Base-by-base conservation (phyloP, 2,329 filamentous ascomycete genomes). In the Clonostachys rhizophaga region DNA sequence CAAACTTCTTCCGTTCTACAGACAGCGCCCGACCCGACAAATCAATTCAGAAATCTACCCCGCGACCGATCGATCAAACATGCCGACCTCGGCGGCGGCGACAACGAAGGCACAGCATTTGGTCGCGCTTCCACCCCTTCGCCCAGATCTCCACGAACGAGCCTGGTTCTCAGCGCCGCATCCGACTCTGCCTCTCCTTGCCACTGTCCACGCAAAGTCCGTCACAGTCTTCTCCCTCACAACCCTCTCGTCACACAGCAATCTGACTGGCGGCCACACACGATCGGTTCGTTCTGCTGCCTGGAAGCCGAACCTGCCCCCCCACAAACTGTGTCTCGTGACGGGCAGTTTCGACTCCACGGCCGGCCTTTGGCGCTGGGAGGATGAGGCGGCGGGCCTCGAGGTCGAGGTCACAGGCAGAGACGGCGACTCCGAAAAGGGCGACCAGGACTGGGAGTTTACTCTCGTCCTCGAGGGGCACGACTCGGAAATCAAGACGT, bases 271-370 rank as follows among this genome's bases (percentile, higher is more conserved):
- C 50, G 94, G 92, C 8, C 94, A 99, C 70, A 89, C 90, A 56
- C 87, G 94, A 48, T 94, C 87, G 57, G 84, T 99, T n/a, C 83
- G 94, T 47, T 83, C 83, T 44, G 83, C 85, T 17, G 85, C 89
- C 36, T 99, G 94, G 94, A 95, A 95, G 68, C 91, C 91, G 0
- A 76, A 78, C 50, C 68, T 81, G 40, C 70, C 76, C 13, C 68
- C 71, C 4, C 68, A 75, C 51, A 81, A 84, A 61, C 84, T 88
- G 47, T 89, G 92, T 41, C 79, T 97, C 14, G 91, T 92, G 6
- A 96, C 91, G 0, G 94, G 90, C 5, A 94, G 87, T 63, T 99
- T 99, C 63, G 94, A 99, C 66, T 86, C 89, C 14, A 95, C 89
- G 2, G 91, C 92, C 3, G 94, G 91, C 10, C 80, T 88, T 57